phyloP scores from a whole-genome alignment of 345 rosid genomes.

The Eucalyptus marginata region DNA sequence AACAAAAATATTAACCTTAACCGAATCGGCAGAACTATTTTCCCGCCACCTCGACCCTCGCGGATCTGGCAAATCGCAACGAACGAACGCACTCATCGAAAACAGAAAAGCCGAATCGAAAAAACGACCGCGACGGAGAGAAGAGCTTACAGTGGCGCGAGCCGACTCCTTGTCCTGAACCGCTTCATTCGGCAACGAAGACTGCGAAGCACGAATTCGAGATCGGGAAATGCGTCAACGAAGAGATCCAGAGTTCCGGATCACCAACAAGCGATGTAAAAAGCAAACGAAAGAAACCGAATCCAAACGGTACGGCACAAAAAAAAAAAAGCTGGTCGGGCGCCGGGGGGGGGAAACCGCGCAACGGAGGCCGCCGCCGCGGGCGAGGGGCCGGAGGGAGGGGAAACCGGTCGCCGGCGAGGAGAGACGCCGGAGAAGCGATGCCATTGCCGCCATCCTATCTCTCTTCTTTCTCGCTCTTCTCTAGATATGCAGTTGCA shows the following conservation, averaged over 20 bases:
- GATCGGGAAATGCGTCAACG: neutral
- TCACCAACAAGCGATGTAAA: neutral
- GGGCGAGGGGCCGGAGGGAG: conserved; percentile 13
- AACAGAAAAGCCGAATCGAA: neutral
- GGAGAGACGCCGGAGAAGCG: conserved; percentile 51
- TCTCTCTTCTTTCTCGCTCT: neutral
- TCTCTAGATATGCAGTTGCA: neutral
- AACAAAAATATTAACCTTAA: neutral
- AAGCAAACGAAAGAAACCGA: neutral
- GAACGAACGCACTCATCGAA: neutral
- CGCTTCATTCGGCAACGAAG: conserved; percentile 45
- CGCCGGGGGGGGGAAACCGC: conserved; percentile 18
- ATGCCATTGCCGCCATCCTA: conserved; percentile 35
- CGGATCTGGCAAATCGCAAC: neutral
- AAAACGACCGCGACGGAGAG: neutral
- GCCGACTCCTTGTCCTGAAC: conserved; percentile 36
- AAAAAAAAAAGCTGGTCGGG: neutral
- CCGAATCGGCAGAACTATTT: neutral
- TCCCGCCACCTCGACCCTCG: neutral
- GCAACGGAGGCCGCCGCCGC: conserved; percentile 25
- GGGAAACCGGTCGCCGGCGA: conserved; percentile 13
- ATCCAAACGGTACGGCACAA: neutral
- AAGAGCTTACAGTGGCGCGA: conserved; percentile 39
- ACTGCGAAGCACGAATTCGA: conserved; percentile 23
- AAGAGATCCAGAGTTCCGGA: neutral